Evolutionary conservation across 176 grass and related monocot genomes (phyloP).

Genomic region (Paspalum notatum): DNA sequence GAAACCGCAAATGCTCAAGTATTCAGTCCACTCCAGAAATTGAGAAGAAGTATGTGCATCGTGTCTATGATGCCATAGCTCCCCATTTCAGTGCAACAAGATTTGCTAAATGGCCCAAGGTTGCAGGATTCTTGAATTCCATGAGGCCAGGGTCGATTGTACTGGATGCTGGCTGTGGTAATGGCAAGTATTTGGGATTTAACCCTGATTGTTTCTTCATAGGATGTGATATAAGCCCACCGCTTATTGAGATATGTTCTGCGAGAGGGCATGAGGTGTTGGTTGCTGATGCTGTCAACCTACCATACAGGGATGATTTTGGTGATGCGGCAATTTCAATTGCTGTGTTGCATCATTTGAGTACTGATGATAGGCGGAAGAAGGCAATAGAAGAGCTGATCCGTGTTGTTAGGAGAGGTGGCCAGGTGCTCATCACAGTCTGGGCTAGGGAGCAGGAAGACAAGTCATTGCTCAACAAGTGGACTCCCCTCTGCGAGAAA

Average conservation of each 20-base stretch:
- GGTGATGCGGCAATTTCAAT: slow-evolving; percentile 90
- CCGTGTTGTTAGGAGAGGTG: slow-evolving; percentile 77
- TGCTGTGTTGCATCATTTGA: slow-evolving; percentile 89
- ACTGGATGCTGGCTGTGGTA: slow-evolving; percentile 94
- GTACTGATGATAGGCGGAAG: slow-evolving; percentile 79
- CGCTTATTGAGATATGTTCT: slow-evolving; percentile 73
- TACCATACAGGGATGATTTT: slow-evolving; percentile 85
- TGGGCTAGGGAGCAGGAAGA: slow-evolving; percentile 97
- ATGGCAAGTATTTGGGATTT: slow-evolving; percentile 88
- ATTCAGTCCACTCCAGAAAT: slow-evolving; percentile 81
- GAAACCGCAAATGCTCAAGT: slow-evolving; percentile 33
- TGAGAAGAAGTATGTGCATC: slow-evolving; percentile 87
- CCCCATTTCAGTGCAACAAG: slow-evolving; percentile 91
- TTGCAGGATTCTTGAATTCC: slow-evolving; percentile 76
- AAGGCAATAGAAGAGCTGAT: slow-evolving; percentile 90
- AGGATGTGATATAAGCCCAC: slow-evolving; percentile 89
- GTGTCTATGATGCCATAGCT: slow-evolving; percentile 92
- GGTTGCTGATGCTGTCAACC: slow-evolving; percentile 87
- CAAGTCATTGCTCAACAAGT: slow-evolving; percentile 69
- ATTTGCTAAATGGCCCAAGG: slow-evolving; percentile 98
- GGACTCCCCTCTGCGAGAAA: slow-evolving; percentile 84
- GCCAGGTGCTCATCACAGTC: slow-evolving; percentile 91
- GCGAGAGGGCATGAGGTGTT: slow-evolving; percentile 83
- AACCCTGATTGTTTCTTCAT: slow-evolving; percentile 83
- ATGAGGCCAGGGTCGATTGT: slow-evolving; percentile 66